A percentile compares a stretch with the other conserved stretches of the same genome.
Evolutionary conservation across 768 basidiomycete species (phyloP).

Genomic region (Suillus bovinus): DNA sequence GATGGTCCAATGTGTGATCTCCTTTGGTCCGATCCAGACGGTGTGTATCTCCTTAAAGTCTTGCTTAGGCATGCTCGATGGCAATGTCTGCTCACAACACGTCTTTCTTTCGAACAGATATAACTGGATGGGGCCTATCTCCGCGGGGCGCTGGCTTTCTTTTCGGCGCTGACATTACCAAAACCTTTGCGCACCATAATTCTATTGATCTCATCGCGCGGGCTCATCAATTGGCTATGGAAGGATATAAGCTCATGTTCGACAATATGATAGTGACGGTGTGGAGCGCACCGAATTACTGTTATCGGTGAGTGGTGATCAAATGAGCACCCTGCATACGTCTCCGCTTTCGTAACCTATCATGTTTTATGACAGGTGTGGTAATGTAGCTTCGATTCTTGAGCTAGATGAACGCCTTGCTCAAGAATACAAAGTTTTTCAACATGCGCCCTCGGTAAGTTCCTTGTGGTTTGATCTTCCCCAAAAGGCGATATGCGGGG

Average conservation of each 20-base stretch:
- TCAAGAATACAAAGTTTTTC: slow-evolving; percentile 96
- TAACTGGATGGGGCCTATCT: slow-evolving; percentile 93
- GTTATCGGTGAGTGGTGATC: slow-evolving; percentile 73
- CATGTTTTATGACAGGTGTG: slow-evolving; percentile 60
- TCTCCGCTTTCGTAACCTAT: slow-evolving; percentile 16
- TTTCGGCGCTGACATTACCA: slow-evolving; percentile 91
- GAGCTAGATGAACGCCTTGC: slow-evolving; percentile 91
- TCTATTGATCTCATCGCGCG: slow-evolving; percentile 93
- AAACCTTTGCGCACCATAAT: slow-evolving; percentile 87
- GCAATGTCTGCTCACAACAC: slow-evolving; percentile 14
- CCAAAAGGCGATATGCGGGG: slow-evolving; percentile 15
- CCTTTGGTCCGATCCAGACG: slow-evolving; percentile 99
- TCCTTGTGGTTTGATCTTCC: slow-evolving; percentile 7
- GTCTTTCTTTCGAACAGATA: slow-evolving; percentile 53
- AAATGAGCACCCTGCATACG: slow-evolving; percentile 15
- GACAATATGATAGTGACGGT: slow-evolving; percentile 94
- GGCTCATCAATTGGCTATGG: slow-evolving; percentile 98
- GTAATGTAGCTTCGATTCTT: slow-evolving; percentile 93
- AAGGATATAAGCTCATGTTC: slow-evolving; percentile 97
- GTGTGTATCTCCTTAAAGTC: slow-evolving; percentile 42
- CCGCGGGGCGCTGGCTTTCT: slow-evolving; percentile 97
- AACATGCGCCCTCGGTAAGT: slow-evolving; percentile 83
- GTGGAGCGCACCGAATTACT: slow-evolving; percentile 98
- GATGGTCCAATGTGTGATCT: slow-evolving; percentile 99
- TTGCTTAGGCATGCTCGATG: slow-evolving; percentile 1